Conservation (phyloP, 2,329 filamentous ascomycete genomes). For the Colletotrichum zoysiae region DNA sequence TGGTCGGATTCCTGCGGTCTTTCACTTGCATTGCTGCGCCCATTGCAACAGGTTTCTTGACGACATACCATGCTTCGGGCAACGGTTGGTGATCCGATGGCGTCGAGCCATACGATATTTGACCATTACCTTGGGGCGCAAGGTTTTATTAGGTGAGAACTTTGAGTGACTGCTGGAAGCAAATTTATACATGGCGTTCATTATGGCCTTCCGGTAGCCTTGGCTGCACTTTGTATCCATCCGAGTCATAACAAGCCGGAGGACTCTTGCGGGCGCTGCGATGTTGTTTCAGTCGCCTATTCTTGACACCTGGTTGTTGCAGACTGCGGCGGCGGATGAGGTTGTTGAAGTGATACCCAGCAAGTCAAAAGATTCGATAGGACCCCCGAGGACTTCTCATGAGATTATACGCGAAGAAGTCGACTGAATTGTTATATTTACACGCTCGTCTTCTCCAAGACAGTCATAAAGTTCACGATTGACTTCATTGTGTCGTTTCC, state of each 20-base stretch:
- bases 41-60: background rate
- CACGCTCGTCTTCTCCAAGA: background rate
- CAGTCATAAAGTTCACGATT: too few species aligned
- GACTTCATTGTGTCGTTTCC: background rate
- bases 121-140: fast-evolving
- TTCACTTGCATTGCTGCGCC: background rate
- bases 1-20: background rate
- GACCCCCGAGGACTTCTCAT: too few species aligned
- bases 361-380: background rate
- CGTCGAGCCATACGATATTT: background rate
- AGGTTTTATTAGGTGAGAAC: too few species aligned
- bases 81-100: background rate
- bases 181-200: background rate
- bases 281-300: background rate
- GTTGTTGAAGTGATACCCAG: background rate
- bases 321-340: background rate
- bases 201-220: background rate
- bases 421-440: background rate
- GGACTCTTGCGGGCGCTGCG: background rate
- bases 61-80: too few species aligned
- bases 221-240: background rate
- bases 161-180: background rate
- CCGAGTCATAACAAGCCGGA: too few species aligned
- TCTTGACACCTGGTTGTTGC: background rate
- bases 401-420: background rate